Evolutionary conservation across 208 protist genomes (phyloP), one percentile per base, ranked within the genome.

Genomic region (Leishmania martiniquensis): DNA sequence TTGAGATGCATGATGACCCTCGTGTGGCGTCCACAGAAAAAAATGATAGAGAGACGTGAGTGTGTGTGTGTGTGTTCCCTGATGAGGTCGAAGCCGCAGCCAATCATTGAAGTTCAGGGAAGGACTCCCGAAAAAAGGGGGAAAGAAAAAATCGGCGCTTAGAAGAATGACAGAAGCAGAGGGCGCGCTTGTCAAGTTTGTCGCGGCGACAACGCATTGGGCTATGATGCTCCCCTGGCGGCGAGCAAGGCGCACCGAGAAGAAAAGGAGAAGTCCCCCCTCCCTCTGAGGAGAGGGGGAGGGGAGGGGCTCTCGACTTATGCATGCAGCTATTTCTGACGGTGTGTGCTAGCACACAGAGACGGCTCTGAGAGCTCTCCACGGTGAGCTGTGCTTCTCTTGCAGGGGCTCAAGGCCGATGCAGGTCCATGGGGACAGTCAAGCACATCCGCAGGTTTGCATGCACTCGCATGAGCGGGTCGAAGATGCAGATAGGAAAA

Each of bases 1-100:
- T 84, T 87, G 13, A 60, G 68, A 55, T 87, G 84, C 84, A 87
- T 87, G 60, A 47, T 32, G 60, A 37, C 44, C 32, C 29, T 42
- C 44, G 6, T 29, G 69, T 47, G 34, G 62, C 55, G 44, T 57
- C 22, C 49, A 34, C 20, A 44, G 39, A 29, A 10, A 6, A 2
- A 37, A 10, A 22, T 10, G 45, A 25, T 15, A 20, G n/a, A 39
- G 20, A 22, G 17, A 20, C 9, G 44, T 12, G 25, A 17, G 29
- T 12, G 34, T 45, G 63, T 68, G 22, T 17, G 39, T 34, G 42
- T 69, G 1, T 17, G 65, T 17, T 44, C 25, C 42, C 65, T 51
- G 65, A 51, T 34, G 39, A 69, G 10, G 65, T 69, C 12, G 10
- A 4, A 25, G 17, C 4, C 44, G 1, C 39, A 47, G 44, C 22